phyloP scores from a whole-genome alignment of 1,284 basidiomycete species.

The Cutaneotrichosporon cavernicola region DNA sequence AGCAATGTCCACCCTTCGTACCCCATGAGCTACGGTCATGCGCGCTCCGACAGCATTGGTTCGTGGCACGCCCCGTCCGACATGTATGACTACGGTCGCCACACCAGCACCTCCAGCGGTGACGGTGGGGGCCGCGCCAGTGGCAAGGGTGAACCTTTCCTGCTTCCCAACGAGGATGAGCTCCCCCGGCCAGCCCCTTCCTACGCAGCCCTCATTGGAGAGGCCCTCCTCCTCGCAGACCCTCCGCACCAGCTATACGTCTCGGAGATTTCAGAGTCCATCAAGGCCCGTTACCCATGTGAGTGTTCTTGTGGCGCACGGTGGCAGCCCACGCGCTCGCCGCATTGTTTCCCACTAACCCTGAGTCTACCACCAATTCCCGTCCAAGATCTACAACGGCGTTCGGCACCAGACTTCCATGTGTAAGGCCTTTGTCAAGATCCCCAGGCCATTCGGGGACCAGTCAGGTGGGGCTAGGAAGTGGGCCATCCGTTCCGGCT shows the following conservation, averaged over 20 bases:
- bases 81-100: constrained; percentile 4
- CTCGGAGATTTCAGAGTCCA: constrained; percentile 49
- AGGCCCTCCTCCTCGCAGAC: constrained; percentile 43
- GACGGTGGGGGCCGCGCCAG: neutral
- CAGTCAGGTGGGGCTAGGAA: constrained; percentile 51
- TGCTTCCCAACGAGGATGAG: constrained; percentile 43
- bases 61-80: constrained; percentile 4
- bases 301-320: constrained; percentile 30
- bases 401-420: constrained; percentile 53
- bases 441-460: constrained; percentile 51
- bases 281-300: constrained; percentile 49
- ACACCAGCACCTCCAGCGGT: neutral
- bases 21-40: neutral
- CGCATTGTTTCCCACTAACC: constrained; percentile 3
- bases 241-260: constrained; percentile 51
- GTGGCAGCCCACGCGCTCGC: neutral
- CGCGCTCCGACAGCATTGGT: constrained; percentile 7
- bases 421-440: constrained; percentile 53
- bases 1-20: neutral
- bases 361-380: constrained; percentile 51
- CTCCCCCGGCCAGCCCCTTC: constrained; percentile 46
- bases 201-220: constrained; percentile 51
- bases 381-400: constrained; percentile 54
- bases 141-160: constrained; percentile 45
- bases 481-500: constrained; percentile 53